Base-by-base conservation (phyloP, 139 green algal genomes). In the Monoraphidium neglectum region DNA sequence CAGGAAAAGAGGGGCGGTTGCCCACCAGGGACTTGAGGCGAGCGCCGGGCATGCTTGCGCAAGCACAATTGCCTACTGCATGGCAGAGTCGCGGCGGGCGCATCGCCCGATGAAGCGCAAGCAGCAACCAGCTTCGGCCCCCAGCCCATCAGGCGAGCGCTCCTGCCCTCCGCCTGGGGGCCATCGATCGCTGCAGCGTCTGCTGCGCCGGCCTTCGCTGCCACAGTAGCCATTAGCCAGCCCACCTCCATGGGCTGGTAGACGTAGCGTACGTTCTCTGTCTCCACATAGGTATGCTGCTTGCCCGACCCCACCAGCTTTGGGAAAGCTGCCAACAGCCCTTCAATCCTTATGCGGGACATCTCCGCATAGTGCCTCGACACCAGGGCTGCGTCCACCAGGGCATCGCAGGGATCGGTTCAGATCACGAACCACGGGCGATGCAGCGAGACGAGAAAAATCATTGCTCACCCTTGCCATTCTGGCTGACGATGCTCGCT, bases 201-300 rank as follows among this genome's bases (percentile, higher is more conserved):
- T n/a, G n/a, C n/a, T n/a, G n/a, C n/a, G n/a, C n/a, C n/a, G n/a
- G n/a, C n/a, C n/a, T n/a, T n/a, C n/a, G n/a, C n/a, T n/a, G n/a
- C n/a, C n/a, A n/a, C n/a, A n/a, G n/a, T n/a, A n/a, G n/a, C n/a
- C n/a, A n/a, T n/a, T n/a, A n/a, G n/a, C 43, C 54, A 8, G 12
- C 82, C 36, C 51, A 97, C 92, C 86, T 99, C 97, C 80, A 99
- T 90, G 3, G 97, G 95, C 82, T 99, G 96, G 80, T 99, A 99
- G 49, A 99, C 87, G 81, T 99, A 99, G 54, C 97, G 92, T 40
- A 99, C 96, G 66, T 98, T 98, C 74, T 99, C 97, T 32, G 97
- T 99, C 87, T 99, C 97, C 43, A 99, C 92, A 69, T 95, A 99
- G 1, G 97, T 99, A 85, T 99, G 97, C 90, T 99, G 97, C 87